phyloP scores from a whole-genome alignment of 78 protist genomes.

The Dictyostelium citrinum region DNA sequence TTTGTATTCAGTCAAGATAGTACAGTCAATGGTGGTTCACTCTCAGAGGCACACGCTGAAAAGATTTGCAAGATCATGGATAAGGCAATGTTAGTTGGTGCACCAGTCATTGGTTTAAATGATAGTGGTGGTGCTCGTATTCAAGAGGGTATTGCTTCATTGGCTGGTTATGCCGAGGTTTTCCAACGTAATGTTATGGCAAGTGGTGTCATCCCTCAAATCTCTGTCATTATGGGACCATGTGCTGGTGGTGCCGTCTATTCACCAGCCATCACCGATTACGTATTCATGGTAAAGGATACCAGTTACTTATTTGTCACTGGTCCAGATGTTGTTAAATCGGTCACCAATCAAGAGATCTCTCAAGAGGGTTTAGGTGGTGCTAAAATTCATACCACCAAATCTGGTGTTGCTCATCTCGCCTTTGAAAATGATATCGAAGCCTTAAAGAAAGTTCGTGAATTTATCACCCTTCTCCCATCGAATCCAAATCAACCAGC shows the following conservation, averaged over 20 bases:
- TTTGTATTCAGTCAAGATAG: constrained; percentile 97
- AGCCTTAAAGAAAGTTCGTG: constrained; percentile 85
- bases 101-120: constrained; percentile 98
- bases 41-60: constrained; percentile 96
- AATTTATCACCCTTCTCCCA: constrained; percentile 88
- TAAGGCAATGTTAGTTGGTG: constrained; percentile 95
- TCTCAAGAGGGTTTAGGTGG: constrained; percentile 98
- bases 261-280: constrained; percentile 98
- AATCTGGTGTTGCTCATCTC: constrained; percentile 94
- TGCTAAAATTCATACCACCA: constrained; percentile 88
- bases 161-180: constrained; percentile 98
- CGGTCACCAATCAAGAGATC: constrained; percentile 91
- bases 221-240: constrained; percentile 98
- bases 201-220: constrained; percentile 97
- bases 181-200: constrained; percentile 95
- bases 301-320: constrained; percentile 97
- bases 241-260: constrained; percentile 99
- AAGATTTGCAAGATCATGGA: constrained; percentile 99
- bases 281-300: constrained; percentile 94
- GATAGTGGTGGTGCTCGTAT: constrained; percentile 99
- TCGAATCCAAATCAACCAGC: constrained; percentile 88
- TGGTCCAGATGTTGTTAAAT: constrained; percentile 98
- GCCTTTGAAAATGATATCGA: constrained; percentile 95
- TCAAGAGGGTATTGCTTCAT: constrained; percentile 98
- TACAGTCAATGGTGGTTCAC: constrained; percentile 98